These are phyloP conservation scores for Amphicarpaea edgeworthii DNA, from an alignment of 306 rosid genomes.

Conservation along the genomic window DNA sequence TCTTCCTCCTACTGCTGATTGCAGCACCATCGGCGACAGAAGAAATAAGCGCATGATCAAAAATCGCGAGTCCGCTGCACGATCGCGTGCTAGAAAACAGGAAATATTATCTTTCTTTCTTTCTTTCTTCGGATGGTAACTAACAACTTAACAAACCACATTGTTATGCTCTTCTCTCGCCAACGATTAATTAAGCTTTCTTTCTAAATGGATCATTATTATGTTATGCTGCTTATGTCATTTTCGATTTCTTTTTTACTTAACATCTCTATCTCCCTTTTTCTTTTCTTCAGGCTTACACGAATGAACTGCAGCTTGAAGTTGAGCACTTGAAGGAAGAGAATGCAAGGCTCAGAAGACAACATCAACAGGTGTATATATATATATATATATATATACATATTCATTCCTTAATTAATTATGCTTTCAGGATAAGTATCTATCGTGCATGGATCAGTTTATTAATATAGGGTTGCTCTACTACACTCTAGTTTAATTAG, in stretches of 20 bases:
- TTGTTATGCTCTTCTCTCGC: too few species aligned
- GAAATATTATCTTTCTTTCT: conserved; percentile 36
- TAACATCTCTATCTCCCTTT: not conserved
- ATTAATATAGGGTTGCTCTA: too few species aligned
- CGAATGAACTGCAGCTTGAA: conserved; percentile 74
- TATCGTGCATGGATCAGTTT: too few species aligned
- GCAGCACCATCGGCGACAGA: conserved; percentile 39
- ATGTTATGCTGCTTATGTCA: not conserved
- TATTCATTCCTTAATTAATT: too few species aligned
- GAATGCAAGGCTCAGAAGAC: conserved; percentile 70
- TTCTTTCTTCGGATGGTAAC: not conserved
- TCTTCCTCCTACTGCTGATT: conserved; percentile 30
- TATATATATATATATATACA: too few species aligned
- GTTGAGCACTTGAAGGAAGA: conserved; percentile 65
- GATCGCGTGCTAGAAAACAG: conserved; percentile 96
- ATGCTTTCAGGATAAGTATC: too few species aligned
- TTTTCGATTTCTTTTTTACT: not conserved
- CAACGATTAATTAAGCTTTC: too few species aligned
- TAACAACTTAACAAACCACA: too few species aligned
- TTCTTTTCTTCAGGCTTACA: conserved; percentile 72
- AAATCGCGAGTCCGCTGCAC: conserved; percentile 94
- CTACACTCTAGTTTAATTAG: too few species aligned
- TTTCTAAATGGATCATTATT: too few species aligned
- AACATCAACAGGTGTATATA: conserved; percentile 80
- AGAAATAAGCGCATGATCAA: conserved; percentile 87